Base-by-base conservation (phyloP, 148 eudicot genomes). In the Rhododendron henanense region DNA sequence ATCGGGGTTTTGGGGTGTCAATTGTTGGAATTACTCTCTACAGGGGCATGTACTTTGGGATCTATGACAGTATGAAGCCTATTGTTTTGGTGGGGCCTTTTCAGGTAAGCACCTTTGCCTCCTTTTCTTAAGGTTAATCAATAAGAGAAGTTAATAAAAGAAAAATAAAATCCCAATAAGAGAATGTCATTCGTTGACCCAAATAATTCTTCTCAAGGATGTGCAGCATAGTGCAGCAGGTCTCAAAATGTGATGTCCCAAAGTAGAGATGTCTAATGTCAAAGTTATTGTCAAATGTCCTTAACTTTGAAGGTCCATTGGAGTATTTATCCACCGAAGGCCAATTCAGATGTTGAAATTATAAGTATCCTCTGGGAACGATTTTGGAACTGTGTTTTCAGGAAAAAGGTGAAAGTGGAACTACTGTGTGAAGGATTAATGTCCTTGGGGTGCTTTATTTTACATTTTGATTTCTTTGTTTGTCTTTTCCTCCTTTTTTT, bases 11-110 rank as follows among this genome's bases (percentile, higher is more conserved):
- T 87, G 91, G 98, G 61, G 98, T 88, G 71, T 97, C 99, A 35
- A 94, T 97, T 11, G 82, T 94, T 78, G 99, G 99, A 84, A 97
- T 97, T 45, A 97, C 99, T 86, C 95, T 97, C 45, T 97, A 97
- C 80, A 92, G 99, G 84, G 99, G 99, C 55, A 85, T 97, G 95
- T 97, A 95, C 88, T 97, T 97, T 88, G 98, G 99, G 88, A 90
- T 97, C 80, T 97, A 97, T 88, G 99, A 97, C 91, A 92, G 95
- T 63, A n/a, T 94, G 93, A 95, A 95, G 85, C 99, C 99, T 53
- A 73, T 93, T 90, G 92, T 94, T 88, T 90, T 97, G 90, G 93
- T 94, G 76, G 99, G 98, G 51, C 89, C 94, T 15, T 86, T 97
- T 81, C 92, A 94, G 94, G 99, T 95, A 51, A 85, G 89, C 76